phyloP scores from a whole-genome alignment of 2,329 filamentous ascomycete genomes.

The Aspergillus phoenicis region DNA sequence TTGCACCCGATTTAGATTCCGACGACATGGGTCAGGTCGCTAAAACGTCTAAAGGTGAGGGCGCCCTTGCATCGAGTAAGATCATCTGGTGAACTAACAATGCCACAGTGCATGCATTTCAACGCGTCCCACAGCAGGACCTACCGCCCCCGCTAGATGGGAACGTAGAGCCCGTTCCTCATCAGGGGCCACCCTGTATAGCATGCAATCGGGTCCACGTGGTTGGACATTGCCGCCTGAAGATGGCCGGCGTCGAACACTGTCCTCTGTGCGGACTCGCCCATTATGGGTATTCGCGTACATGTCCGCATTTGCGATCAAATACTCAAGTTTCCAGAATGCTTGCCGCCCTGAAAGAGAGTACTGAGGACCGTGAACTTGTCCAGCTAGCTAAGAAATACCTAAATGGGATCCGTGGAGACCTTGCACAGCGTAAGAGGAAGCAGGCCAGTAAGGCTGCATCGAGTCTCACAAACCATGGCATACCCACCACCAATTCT shows the following conservation, averaged over 20 bases:
- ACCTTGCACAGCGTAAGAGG: constrained; percentile 57
- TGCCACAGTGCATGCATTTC: constrained; percentile 40
- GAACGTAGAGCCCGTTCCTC: constrained; percentile 12
- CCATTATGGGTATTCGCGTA: constrained; percentile 58
- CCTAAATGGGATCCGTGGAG: constrained; percentile 58
- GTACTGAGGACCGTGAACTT: constrained; percentile 57
- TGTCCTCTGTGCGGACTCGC: constrained; percentile 67
- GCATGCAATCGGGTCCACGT: constrained; percentile 59
- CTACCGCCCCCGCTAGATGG: constrained; percentile 23
- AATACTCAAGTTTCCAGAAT: constrained; percentile 66
- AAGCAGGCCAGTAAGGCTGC: constrained; percentile 24
- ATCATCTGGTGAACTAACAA: constrained; percentile 14
- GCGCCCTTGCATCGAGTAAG: not conserved
- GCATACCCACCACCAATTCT: not conserved
- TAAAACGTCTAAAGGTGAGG: constrained; percentile 27
- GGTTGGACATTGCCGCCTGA: constrained; percentile 63
- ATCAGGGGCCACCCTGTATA: constrained; percentile 44
- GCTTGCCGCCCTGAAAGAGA: constrained; percentile 63
- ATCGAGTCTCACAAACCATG: constrained; percentile 4
- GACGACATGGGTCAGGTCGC: constrained; percentile 29
- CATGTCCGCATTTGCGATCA: constrained; percentile 64
- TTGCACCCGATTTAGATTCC: constrained; percentile 22
- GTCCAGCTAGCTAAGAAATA: constrained; percentile 60
- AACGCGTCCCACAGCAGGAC: constrained; percentile 33
- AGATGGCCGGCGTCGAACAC: constrained; percentile 59